Percentiles rank a stretch among this genome's conserved stretches.
These are phyloP conservation scores for Rubus idaeus DNA, from an alignment of 306 rosid species.

Conservation along the genomic window DNA sequence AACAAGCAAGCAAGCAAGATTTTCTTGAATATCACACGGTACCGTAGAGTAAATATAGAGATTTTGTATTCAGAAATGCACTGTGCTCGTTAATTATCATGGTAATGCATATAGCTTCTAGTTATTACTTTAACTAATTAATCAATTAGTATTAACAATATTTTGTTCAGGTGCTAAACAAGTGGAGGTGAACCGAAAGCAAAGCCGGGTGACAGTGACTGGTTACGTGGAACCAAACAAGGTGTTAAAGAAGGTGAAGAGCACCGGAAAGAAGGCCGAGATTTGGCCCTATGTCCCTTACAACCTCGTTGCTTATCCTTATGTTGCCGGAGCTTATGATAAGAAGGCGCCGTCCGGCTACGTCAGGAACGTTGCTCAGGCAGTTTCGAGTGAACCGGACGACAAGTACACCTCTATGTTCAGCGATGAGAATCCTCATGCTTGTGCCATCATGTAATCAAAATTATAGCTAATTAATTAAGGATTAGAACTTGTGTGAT, in stretches of 20 bases:
- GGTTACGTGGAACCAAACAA: constrained; percentile 84
- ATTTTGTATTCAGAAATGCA: neutral
- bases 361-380: constrained; percentile 61
- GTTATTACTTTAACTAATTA: too few relatives aligned
- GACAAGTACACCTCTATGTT: constrained; percentile 61
- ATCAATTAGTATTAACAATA: too few relatives aligned
- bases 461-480: neutral
- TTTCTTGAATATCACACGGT: neutral
- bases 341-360: constrained; percentile 86
- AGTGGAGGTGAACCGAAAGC: constrained; percentile 73
- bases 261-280: constrained; percentile 89
- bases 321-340: constrained; percentile 79
- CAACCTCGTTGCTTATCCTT: constrained; percentile 86
- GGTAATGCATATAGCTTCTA: too few relatives aligned
- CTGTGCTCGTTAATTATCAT: neutral
- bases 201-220: constrained; percentile 63
- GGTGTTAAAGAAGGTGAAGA: constrained; percentile 70
- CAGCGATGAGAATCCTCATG: constrained; percentile 90
- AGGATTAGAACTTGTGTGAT: neutral
- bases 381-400: constrained; percentile 54
- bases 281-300: constrained; percentile 91
- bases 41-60: neutral
- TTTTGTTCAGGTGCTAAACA: constrained; percentile 54
- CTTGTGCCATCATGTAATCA: constrained; percentile 69
- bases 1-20: neutral